Base-by-base conservation (phyloP, 805 yeast genomes). In the Sporopachydermia lactativora region DNA sequence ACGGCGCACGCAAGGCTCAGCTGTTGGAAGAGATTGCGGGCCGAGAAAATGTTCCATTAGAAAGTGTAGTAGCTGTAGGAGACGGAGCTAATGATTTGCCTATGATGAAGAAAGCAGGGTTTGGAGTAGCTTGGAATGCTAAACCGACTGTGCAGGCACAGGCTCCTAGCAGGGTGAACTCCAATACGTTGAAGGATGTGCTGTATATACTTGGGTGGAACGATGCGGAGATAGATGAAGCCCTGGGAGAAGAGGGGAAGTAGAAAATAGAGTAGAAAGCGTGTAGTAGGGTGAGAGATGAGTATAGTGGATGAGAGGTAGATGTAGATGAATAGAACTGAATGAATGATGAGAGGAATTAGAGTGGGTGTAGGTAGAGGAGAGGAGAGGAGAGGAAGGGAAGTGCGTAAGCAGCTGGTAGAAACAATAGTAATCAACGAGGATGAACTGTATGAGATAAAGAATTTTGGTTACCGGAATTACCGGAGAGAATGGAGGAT, bases 111-210 rank as follows among this genome's bases (percentile, higher is more conserved):
- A 73, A 61, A 11, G 96, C 95, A 2, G 97, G 97, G 0, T 81
- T 75, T 55, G 98, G 98, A 15, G 68, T 92, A 41, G 98, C 98
- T 0, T 92, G 96, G 94, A 82, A 85, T 56, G 99, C 97, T 15
- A 92, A 92, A 57, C 96, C 97, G 16, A 77, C 70, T 47, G 98
- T 92, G 2, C 96, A 86, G 58, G 56, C 61, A 43, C 63, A 66
- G 48, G 97, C 98, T 0, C 96, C 96, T 15, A 68, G 83, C 36
- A 70, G 81, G 45, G 65, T 92, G 47, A 92, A 92, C 56, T 66
- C 89, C 0, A 63, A 68, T n/a, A 66, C 81, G 3, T 68, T 92
- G 55, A 65, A 65, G 45, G 96, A 89, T 57, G 68, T 81, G 2
- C 67, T 85, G 51, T 88, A 84, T 60, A 75, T 89, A 15, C 60